Base-by-base conservation (phyloP, 768 basidiomycete species). In the Russula dissimulans region DNA sequence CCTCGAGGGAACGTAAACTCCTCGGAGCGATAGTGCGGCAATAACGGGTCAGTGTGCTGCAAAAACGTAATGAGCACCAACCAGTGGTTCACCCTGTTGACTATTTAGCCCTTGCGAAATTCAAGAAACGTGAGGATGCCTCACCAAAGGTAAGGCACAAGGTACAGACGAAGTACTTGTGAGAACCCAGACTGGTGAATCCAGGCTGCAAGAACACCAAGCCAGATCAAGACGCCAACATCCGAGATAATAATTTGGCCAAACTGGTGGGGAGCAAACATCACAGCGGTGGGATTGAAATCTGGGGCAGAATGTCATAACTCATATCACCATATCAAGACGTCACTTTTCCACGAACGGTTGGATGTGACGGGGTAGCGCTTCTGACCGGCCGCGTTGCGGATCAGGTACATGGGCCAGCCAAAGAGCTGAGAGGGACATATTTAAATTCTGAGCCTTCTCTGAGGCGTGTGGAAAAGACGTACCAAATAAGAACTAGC, bases 61-160 rank as follows among this genome's bases (percentile, higher is more conserved):
- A 97, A 79, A 87, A 92, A 97, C 18, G 94, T 97, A 77, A 97
- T 97, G 67, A 93, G 69, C 59, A 97, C 91, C 56, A 97, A 81
- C 94, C 94, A 97, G 79, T 93, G 91, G 78, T 91, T 91, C 56
- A 87, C 84, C 85, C 82, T 86, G 61, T 34, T 18, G 14, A 29
- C 34, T 39, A 56, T 15, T 59, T 41, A 60, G 29, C 26, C 39
- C 7, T 39, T 36, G 18, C 6, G 15, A 29, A n/a, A 14, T 8
- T 5, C 3, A 11, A 14, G 10, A 32, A 32, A 22, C 22, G n/a
- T 9, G 4, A 29, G 42, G 22, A 32, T 32, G 36, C 60, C 72
- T 59, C 61, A 77, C 88, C 89, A 92, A 61, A 98, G 79, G 76
- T 97, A 98, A 54, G 95, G 93, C 17, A 90, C 79, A 56, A 90